These are phyloP conservation scores for Volutella citrinella DNA, from an alignment of 2,329 filamentous ascomycete genomes.

Conservation along the genomic window DNA sequence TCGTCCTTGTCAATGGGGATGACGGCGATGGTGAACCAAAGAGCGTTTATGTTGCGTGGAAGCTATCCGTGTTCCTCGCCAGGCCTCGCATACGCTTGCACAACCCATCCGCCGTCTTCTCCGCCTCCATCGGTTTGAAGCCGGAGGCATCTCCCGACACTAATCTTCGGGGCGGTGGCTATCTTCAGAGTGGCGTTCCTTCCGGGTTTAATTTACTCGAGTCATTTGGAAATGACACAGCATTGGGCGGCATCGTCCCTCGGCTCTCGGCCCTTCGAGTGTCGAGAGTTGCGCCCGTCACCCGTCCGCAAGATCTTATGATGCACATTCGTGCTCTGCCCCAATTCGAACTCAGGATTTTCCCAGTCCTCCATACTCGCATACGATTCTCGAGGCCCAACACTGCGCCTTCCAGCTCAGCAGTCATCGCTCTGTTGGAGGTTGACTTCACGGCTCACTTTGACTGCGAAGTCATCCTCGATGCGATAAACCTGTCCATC, in stretches of 20 bases:
- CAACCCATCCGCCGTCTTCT: conserved; percentile 63
- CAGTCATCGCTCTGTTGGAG: conserved; percentile 68
- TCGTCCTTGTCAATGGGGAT: conserved; percentile 46
- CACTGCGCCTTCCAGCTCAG: conserved; percentile 53
- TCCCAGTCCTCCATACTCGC: conserved; percentile 68
- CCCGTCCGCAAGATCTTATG: conserved; percentile 57
- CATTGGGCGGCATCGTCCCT: conserved; percentile 59
- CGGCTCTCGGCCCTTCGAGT: conserved; percentile 71
- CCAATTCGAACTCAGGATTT: conserved; percentile 60
- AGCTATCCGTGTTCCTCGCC: conserved; percentile 53
- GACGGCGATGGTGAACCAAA: conserved; percentile 26
- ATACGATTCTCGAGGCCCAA: conserved; percentile 68
- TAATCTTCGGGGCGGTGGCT: conserved; percentile 48
- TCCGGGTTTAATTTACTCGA: conserved; percentile 75
- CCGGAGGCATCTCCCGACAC: conserved; percentile 37
- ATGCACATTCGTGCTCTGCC: conserved; percentile 64
- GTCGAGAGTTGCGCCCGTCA: conserved; percentile 68
- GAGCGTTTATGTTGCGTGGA: conserved; percentile 58
- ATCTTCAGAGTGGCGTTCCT: conserved; percentile 66
- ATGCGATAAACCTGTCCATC: conserved; percentile 56
- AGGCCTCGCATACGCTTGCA: conserved; percentile 64
- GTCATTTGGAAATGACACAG: conserved; percentile 65
- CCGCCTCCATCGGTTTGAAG: conserved; percentile 58
- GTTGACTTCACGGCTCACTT: conserved; percentile 71
- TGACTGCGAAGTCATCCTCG: conserved; percentile 62